Conservation (phyloP, 2,329 filamentous ascomycete species). For the Grosmannia penicillata region DNA sequence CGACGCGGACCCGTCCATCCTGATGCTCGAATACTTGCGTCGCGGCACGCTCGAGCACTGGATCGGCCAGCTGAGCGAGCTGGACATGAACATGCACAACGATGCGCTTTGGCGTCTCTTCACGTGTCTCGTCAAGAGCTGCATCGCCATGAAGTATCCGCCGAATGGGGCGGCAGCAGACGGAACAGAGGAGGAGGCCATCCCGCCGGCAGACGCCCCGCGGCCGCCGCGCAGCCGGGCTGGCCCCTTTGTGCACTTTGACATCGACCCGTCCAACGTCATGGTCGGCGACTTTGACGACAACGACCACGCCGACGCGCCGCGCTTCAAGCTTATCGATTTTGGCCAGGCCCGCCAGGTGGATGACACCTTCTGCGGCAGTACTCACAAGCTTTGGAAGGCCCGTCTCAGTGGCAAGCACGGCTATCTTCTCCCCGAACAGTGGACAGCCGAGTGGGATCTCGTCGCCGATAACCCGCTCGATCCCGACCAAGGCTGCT, state of each 20-base stretch:
- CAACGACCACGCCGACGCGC: background rate
- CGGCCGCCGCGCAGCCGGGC: background rate
- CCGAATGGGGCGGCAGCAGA: background rate
- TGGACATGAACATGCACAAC: background rate
- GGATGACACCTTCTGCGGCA: background rate
- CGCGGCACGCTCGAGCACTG: conserved; percentile 6
- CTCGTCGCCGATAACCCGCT: background rate
- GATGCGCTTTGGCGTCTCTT: conserved; percentile 9
- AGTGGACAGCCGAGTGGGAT: conserved; percentile 10
- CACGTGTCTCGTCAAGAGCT: conserved; percentile 9
- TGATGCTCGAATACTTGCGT: conserved; percentile 7
- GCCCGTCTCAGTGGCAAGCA: conserved; percentile 4
- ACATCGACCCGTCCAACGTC: conserved; percentile 10
- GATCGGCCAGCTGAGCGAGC: background rate
- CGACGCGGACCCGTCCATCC: background rate
- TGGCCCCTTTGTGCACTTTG: conserved; percentile 10
- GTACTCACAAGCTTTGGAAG: background rate
- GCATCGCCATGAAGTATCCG: conserved; percentile 9
- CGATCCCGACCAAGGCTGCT: too few species aligned
- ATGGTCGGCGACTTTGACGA: conserved; percentile 3
- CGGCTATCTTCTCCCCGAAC: conserved; percentile 5
- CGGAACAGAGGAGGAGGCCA: background rate
- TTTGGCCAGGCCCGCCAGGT: conserved; percentile 1
- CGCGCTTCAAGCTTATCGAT: conserved; percentile 8
- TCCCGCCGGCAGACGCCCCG: background rate